Evolutionary conservation across 352 stramenopile species (phyloP).

Genomic region (Pythium scleroteichum): DNA sequence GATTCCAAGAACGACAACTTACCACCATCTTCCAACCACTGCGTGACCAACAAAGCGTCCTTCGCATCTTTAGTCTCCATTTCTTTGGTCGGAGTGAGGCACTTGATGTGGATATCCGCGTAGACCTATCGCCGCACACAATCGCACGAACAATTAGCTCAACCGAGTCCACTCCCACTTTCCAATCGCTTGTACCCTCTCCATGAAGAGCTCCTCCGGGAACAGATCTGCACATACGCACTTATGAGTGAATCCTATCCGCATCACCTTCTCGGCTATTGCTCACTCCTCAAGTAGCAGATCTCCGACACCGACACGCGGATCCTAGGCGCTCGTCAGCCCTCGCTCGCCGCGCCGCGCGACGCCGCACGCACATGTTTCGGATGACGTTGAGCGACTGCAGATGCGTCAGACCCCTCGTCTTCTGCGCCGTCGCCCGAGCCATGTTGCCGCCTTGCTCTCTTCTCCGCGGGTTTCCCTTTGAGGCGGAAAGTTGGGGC

Average conservation of each 20-base stretch:
- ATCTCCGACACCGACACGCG: slow-evolving; percentile 48
- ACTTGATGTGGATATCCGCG: slow-evolving; percentile 46
- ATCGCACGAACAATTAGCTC: no score
- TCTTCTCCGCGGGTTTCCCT: slow-evolving; percentile 5
- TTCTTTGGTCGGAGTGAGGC: slow-evolving; percentile 33
- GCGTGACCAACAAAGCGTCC: slow-evolving; percentile 33
- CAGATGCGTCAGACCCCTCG: slow-evolving; percentile 30
- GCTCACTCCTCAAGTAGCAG: slow-evolving; percentile 43
- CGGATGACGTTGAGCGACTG: slow-evolving; percentile 49
- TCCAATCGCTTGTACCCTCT: no score
- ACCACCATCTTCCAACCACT: slow-evolving; percentile 48
- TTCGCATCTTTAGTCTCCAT: slow-evolving; percentile 19
- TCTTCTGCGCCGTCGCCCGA: slow-evolving; percentile 13
- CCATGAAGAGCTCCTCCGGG: slow-evolving; percentile 35
- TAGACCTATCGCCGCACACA: slow-evolving; percentile 28
- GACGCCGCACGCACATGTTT: slow-evolving; percentile 32
- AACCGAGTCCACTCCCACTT: no score
- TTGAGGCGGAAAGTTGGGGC: not conserved
- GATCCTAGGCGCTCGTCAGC: slow-evolving; percentile 28
- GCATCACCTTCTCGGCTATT: no score
- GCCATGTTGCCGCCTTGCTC: not conserved
- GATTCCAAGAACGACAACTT: not conserved
- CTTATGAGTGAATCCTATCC: no score
- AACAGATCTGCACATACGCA: slow-evolving; percentile 34
- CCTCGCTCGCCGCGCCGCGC: not conserved